Evolutionary conservation across 257 asterid genomes (phyloP).

Genomic region (Prunella vulgaris): DNA sequence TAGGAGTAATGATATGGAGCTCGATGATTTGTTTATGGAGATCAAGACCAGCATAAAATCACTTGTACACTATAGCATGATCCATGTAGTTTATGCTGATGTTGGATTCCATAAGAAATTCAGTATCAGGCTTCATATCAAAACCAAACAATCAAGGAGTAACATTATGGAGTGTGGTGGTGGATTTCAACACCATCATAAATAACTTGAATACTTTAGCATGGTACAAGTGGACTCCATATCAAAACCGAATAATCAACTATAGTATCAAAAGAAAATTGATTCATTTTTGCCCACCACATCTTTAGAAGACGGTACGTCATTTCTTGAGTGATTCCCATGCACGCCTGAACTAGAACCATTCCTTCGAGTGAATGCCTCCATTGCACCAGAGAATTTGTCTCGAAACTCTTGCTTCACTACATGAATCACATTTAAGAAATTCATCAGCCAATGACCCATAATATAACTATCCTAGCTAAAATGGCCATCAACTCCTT

Average conservation of each 20-base stretch:
- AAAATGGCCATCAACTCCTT: not conserved
- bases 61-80: not conserved
- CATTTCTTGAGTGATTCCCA: slow-evolving; percentile 54
- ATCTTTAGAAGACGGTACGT: slow-evolving; percentile 56
- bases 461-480: not conserved
- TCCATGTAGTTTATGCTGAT: not conserved
- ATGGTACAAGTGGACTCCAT: no score
- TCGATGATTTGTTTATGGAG: not conserved
- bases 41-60: not conserved
- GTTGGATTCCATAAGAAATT: not conserved
- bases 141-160: not conserved
- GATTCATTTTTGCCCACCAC: slow-evolving; percentile 42
- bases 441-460: slow-evolving; percentile 9
- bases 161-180: no score
- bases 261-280: not conserved
- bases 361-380: slow-evolving; percentile 56
- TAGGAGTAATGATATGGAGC: not conserved
- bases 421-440: slow-evolving; percentile 15
- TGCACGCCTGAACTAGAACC: slow-evolving; percentile 51
- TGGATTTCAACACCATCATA: no score
- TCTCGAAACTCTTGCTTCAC: slow-evolving; percentile 64
- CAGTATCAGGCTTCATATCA: not conserved
- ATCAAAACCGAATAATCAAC: not conserved
- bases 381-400: slow-evolving; percentile 51
- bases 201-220: no score